Conservation (phyloP, 1,284 basidiomycete genomes). For the Grifola frondosa region DNA sequence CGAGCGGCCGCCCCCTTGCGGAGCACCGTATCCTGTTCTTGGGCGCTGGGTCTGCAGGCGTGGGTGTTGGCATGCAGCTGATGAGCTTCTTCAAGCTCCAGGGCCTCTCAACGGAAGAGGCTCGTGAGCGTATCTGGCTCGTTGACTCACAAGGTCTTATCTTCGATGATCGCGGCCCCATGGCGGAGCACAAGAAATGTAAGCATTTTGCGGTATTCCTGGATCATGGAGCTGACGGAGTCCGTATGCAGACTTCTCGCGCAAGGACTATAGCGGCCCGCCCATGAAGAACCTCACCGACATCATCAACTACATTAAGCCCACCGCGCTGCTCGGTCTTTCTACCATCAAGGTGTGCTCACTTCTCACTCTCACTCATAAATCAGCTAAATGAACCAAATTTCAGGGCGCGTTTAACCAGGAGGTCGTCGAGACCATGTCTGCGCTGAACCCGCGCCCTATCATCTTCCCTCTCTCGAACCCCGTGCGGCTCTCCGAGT, state of each 20-base stretch:
- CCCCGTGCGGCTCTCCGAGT: slow-evolving; percentile 83
- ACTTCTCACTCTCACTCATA: slow-evolving; percentile 7
- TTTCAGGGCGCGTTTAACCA: slow-evolving; percentile 73
- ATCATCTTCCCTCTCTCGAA: slow-evolving; percentile 98
- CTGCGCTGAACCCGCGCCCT: slow-evolving; percentile 80
- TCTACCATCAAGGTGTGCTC: slow-evolving; percentile 72
- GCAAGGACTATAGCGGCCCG: slow-evolving; percentile 75
- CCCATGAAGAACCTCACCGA: slow-evolving; percentile 77
- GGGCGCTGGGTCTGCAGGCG: slow-evolving; percentile 85
- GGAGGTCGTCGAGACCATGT: slow-evolving; percentile 79
- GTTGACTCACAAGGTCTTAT: slow-evolving; percentile 88
- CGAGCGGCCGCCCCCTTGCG: slow-evolving; percentile 65
- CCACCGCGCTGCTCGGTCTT: slow-evolving; percentile 89
- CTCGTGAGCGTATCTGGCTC: slow-evolving; percentile 78
- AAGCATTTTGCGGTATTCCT: slow-evolving; percentile 24
- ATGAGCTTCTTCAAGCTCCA: slow-evolving; percentile 85
- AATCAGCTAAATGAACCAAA: slow-evolving; percentile 9
- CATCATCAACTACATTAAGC: slow-evolving; percentile 84
- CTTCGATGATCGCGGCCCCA: slow-evolving; percentile 64
- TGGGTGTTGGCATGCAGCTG: slow-evolving; percentile 88
- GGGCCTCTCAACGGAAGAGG: slow-evolving; percentile 77
- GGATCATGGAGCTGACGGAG: not conserved
- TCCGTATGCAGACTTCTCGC: slow-evolving; percentile 65
- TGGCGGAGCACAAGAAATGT: slow-evolving; percentile 86
- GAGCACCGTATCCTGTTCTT: slow-evolving; percentile 91